Percentiles rank a stretch among this genome's conserved stretches.
phyloP scores from a whole-genome alignment of 176 grass and related monocot genomes.

The Dendrocalamus sinicus region DNA sequence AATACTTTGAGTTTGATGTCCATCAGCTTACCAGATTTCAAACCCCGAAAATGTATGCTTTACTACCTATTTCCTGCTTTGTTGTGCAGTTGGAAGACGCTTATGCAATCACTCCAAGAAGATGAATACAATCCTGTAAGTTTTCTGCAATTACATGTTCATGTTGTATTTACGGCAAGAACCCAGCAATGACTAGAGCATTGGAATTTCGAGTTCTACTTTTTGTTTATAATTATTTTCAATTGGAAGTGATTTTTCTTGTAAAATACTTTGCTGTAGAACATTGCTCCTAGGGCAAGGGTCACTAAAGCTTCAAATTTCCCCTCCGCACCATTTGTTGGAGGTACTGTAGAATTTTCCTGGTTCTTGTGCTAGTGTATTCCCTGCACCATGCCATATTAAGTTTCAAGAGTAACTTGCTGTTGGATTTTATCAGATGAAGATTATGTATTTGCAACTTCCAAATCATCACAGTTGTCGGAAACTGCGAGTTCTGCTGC shows the following conservation, averaged over 20 bases:
- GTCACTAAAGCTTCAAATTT: slow-evolving; percentile 51
- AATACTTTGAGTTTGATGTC: no score
- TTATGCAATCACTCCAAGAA: slow-evolving; percentile 86
- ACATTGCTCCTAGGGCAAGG: slow-evolving; percentile 57
- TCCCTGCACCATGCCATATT: neutral
- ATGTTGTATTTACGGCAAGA: slow-evolving; percentile 9
- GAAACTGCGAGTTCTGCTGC: slow-evolving; percentile 63
- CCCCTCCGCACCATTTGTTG: slow-evolving; percentile 40
- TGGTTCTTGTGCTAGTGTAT: slow-evolving; percentile 18
- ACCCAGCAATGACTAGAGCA: neutral
- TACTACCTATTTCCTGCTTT: neutral
- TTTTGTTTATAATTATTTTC: neutral
- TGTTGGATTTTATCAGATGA: slow-evolving; percentile 59
- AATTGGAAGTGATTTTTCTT: slow-evolving; percentile 16
- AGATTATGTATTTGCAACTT: slow-evolving; percentile 51
- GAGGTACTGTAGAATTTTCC: slow-evolving; percentile 46
- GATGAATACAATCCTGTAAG: slow-evolving; percentile 75
- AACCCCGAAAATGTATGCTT: neutral
- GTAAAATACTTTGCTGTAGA: slow-evolving; percentile 56
- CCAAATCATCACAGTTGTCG: slow-evolving; percentile 56
- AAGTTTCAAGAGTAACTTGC: neutral
- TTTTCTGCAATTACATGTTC: slow-evolving; percentile 29
- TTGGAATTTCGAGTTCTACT: slow-evolving; percentile 24
- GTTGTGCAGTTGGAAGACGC: slow-evolving; percentile 73
- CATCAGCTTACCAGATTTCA: neutral